Percentiles rank a stretch among this genome's conserved stretches.
Conservation (phyloP, 768 basidiomycete genomes). For the Trichaptum fuscoviolaceum region DNA sequence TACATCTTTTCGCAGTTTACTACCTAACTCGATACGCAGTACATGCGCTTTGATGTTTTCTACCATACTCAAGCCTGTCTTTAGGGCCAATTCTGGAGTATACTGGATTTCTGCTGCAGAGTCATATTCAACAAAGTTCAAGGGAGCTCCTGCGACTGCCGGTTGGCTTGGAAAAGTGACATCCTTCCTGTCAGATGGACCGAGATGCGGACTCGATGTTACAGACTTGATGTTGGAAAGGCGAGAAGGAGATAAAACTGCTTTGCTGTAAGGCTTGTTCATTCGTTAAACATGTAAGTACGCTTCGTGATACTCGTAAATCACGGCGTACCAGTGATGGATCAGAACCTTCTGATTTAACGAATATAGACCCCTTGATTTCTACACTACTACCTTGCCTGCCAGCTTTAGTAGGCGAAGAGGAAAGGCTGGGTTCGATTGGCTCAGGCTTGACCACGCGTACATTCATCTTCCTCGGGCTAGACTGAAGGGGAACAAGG, state of each 20-base stretch:
- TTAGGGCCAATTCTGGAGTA: constrained; percentile 43
- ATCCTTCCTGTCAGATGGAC: background rate
- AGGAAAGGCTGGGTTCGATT: background rate
- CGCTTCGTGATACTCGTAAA: background rate
- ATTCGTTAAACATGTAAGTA: background rate
- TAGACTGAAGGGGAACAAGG: background rate
- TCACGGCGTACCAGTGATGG: background rate
- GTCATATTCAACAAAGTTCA: constrained; percentile 31
- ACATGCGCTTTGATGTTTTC: constrained; percentile 39
- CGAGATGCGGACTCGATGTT: background rate
- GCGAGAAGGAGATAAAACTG: background rate
- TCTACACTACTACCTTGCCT: background rate
- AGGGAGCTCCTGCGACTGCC: constrained; percentile 11
- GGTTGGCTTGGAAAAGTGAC: constrained; percentile 3
- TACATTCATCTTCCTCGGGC: background rate
- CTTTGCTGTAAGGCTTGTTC: background rate
- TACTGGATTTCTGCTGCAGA: constrained; percentile 41
- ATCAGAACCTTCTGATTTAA: background rate
- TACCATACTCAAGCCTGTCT: constrained; percentile 49
- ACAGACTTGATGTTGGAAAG: background rate
- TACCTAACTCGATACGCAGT: constrained; percentile 43
- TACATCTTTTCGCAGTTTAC: constrained; percentile 51
- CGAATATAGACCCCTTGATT: background rate
- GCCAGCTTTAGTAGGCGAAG: background rate
- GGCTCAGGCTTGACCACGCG: background rate